phyloP scores from a whole-genome alignment of 768 basidiomycete genomes.

The Imleria badia region DNA sequence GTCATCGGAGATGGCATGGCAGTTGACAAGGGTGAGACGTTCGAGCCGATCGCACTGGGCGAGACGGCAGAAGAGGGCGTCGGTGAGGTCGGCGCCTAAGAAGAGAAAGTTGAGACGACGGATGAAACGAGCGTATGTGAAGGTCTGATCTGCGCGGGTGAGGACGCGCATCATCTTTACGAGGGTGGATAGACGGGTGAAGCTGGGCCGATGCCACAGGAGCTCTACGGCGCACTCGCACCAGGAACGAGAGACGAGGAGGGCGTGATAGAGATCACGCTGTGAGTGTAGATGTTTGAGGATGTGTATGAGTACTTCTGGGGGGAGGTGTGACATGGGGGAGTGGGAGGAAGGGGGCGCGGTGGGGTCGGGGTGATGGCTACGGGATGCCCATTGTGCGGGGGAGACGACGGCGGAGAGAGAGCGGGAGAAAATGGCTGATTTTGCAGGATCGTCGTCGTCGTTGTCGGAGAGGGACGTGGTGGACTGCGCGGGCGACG shows the following conservation, averaged over 20 bases:
- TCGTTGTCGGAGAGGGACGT: conserved; percentile 80
- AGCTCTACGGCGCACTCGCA: conserved; percentile 95
- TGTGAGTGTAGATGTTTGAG: conserved; percentile 78
- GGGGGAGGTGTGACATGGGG: conserved; percentile 71
- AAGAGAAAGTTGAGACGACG: conserved; percentile 87
- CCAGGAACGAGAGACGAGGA: conserved; percentile 89
- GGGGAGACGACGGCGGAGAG: conserved; percentile 50
- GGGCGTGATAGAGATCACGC: conserved; percentile 68
- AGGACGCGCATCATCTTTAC: conserved; percentile 78
- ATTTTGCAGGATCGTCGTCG: conserved; percentile 59
- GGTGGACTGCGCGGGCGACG: conserved; percentile 63
- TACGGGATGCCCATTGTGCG: conserved; percentile 58
- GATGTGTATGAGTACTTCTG: conserved; percentile 91
- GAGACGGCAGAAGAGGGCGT: conserved; percentile 71
- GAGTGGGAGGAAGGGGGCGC: conserved; percentile 39
- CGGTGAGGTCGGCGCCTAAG: conserved; percentile 66
- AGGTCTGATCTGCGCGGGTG: conserved; percentile 62
- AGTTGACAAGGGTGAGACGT: conserved; percentile 84
- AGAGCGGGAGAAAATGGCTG: conserved; percentile 37
- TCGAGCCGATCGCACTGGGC: conserved; percentile 78
- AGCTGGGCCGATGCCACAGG: conserved; percentile 88
- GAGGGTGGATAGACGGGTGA: conserved; percentile 68
- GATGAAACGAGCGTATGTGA: conserved; percentile 85
- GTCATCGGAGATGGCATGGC: conserved; percentile 62
- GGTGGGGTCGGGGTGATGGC: conserved; percentile 34